phyloP scores from a whole-genome alignment of 208 protist species.

The Borovskyia barvae region DNA sequence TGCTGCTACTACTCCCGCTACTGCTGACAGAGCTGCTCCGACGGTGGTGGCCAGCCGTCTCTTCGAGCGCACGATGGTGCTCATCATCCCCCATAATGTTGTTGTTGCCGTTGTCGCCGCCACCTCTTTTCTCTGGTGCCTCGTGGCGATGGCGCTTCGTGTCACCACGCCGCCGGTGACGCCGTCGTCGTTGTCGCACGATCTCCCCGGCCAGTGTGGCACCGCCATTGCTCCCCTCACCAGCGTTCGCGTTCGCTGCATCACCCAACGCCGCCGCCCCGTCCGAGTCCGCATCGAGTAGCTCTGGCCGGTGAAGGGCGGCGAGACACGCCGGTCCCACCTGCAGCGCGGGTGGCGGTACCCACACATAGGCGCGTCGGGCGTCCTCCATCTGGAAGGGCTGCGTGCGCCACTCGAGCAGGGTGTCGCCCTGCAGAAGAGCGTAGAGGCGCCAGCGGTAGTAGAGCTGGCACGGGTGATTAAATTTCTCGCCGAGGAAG shows the following conservation, averaged over 20 bases:
- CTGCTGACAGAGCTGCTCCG: slow-evolving; percentile 10
- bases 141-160: neutral
- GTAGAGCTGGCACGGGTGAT: slow-evolving; percentile 65
- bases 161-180: neutral
- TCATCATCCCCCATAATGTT: neutral
- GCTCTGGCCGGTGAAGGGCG: slow-evolving; percentile 17
- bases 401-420: slow-evolving; percentile 62
- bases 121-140: neutral
- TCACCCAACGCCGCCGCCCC: neutral
- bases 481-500: slow-evolving; percentile 54
- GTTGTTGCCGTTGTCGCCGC: neutral
- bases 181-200: neutral
- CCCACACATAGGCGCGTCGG: slow-evolving; percentile 58
- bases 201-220: neutral
- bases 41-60: neutral
- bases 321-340: slow-evolving; percentile 47
- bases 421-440: slow-evolving; percentile 70
- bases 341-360: slow-evolving; percentile 54
- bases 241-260: neutral
- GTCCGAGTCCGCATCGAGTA: neutral
- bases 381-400: slow-evolving; percentile 71
- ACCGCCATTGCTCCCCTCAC: neutral
- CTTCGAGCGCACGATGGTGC: neutral
- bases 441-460: slow-evolving; percentile 89
- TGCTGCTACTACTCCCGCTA: slow-evolving; percentile 2